Conservation (phyloP, 2,329 filamentous ascomycete species). For the Xylariaceae sp. region DNA sequence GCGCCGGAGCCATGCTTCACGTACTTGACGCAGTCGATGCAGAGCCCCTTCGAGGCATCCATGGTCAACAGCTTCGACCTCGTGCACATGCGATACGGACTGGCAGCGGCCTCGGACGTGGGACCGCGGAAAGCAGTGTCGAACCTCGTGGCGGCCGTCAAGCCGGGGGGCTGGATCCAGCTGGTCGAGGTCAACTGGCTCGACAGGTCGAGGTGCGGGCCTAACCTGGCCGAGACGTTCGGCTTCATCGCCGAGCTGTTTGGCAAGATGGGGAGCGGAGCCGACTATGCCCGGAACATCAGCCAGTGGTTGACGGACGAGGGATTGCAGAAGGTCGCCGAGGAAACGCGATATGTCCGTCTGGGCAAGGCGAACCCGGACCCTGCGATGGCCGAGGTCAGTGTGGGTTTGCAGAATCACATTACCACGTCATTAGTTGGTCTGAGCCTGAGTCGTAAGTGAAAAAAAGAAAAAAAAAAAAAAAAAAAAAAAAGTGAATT, state of each 20-base stretch:
- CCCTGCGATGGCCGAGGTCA: neutral
- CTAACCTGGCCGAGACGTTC: neutral
- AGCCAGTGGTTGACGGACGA: neutral
- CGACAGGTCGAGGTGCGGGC: neutral
- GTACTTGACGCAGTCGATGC: neutral
- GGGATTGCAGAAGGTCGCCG: neutral
- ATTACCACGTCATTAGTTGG: neutral
- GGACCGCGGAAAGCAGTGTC: neutral
- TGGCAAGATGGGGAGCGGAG: neutral
- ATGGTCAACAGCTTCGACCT: neutral
- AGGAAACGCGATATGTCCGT: neutral
- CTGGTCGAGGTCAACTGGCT: neutral
- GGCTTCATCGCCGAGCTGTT: neutral
- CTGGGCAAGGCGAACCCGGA: neutral
- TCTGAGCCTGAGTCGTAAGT: neutral
- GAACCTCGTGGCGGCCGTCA: neutral
- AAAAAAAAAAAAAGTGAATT: too few relatives aligned
- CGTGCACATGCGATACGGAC: neutral
- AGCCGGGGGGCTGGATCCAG: neutral
- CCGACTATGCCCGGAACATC: neutral
- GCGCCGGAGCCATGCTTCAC: neutral
- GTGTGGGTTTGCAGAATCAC: neutral
- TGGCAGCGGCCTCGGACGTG: neutral
- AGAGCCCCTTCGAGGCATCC: neutral
- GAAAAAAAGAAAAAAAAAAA: too few relatives aligned